phyloP scores from a whole-genome alignment of 2,329 filamentous ascomycete species.

The Aspergillus aculeatinus region DNA sequence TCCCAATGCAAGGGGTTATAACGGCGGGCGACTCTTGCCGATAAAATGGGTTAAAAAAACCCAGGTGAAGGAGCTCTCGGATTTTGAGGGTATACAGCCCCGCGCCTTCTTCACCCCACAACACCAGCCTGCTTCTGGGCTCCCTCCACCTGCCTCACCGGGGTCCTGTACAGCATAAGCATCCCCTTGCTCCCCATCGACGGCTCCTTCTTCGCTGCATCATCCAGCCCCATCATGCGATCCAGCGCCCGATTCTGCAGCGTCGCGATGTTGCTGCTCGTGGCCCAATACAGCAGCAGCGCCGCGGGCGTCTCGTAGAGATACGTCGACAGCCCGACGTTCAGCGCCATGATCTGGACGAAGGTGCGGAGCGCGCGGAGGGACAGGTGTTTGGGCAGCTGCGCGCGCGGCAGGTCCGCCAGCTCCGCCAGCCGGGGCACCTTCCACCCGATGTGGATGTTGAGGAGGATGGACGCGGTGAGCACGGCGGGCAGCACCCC shows the following conservation, averaged over 20 bases:
- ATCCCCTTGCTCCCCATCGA: slow-evolving; percentile 35
- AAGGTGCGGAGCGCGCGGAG: slow-evolving; percentile 30
- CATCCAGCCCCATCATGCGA: slow-evolving; percentile 35
- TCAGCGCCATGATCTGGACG: slow-evolving; percentile 41
- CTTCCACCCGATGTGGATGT: slow-evolving; percentile 41
- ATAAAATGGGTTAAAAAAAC: too few relatives aligned
- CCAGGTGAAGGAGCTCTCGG: too few relatives aligned
- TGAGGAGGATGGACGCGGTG: slow-evolving; percentile 50
- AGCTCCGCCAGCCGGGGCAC: slow-evolving; percentile 17
- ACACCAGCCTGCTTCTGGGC: neutral
- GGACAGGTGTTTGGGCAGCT: slow-evolving; percentile 25
- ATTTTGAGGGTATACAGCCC: too few relatives aligned
- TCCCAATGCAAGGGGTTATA: too few relatives aligned
- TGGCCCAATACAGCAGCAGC: slow-evolving; percentile 53
- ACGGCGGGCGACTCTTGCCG: too few relatives aligned
- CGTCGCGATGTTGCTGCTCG: slow-evolving; percentile 44
- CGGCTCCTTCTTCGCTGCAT: slow-evolving; percentile 21
- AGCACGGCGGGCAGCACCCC: slow-evolving; percentile 51
- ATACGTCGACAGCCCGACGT: slow-evolving; percentile 35
- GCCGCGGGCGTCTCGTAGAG: slow-evolving; percentile 43
- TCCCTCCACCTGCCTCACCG: neutral
- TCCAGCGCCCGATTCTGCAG: slow-evolving; percentile 42
- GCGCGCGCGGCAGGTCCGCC: slow-evolving; percentile 27
- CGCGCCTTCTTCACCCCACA: neutral
- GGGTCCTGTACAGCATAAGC: slow-evolving; percentile 21